These are phyloP conservation scores for Tricholoma flavovirens DNA, from an alignment of 768 basidiomycete species.

Conservation along the genomic window DNA sequence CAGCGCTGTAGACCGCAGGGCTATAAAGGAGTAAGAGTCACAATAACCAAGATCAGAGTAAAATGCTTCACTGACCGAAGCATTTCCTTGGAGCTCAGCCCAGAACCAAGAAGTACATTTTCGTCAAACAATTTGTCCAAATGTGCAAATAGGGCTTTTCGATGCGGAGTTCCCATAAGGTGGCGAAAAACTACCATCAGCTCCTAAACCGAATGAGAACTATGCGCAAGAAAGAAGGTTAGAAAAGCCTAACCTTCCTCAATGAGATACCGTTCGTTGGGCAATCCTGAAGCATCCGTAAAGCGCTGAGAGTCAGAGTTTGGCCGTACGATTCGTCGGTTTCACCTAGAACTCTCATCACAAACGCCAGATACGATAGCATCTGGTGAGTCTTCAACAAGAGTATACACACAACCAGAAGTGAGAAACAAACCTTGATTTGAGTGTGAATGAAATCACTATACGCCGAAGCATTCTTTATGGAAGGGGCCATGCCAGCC, in stretches of 20 bases:
- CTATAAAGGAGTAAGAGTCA: slow-evolving; percentile 30
- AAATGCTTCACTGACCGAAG: slow-evolving; percentile 45
- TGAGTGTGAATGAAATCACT: slow-evolving; percentile 83
- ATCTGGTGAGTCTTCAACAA: slow-evolving; percentile 43
- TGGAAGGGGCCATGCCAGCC: slow-evolving; percentile 73
- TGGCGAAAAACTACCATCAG: slow-evolving; percentile 90
- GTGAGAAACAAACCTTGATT: slow-evolving; percentile 63
- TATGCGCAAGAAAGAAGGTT: not conserved
- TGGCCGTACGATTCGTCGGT: slow-evolving; percentile 75
- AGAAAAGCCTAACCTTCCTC: slow-evolving; percentile 54
- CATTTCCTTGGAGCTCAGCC: slow-evolving; percentile 79
- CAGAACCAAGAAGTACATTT: slow-evolving; percentile 78
- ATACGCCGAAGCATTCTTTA: slow-evolving; percentile 70
- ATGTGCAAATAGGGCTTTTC: slow-evolving; percentile 72
- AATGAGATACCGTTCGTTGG: slow-evolving; percentile 78
- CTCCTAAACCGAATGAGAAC: slow-evolving; percentile 48
- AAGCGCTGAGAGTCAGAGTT: slow-evolving; percentile 67
- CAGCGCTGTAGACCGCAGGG: slow-evolving; percentile 76
- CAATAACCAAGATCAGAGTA: not conserved
- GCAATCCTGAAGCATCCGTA: slow-evolving; percentile 92
- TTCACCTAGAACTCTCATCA: slow-evolving; percentile 58
- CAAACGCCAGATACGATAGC: slow-evolving; percentile 87
- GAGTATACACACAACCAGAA: not conserved
- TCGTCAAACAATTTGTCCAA: slow-evolving; percentile 91
- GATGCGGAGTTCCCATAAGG: slow-evolving; percentile 72